Evolutionary conservation across 352 stramenopile genomes (phyloP).

Genomic region (Globisporangium radiosum): DNA sequence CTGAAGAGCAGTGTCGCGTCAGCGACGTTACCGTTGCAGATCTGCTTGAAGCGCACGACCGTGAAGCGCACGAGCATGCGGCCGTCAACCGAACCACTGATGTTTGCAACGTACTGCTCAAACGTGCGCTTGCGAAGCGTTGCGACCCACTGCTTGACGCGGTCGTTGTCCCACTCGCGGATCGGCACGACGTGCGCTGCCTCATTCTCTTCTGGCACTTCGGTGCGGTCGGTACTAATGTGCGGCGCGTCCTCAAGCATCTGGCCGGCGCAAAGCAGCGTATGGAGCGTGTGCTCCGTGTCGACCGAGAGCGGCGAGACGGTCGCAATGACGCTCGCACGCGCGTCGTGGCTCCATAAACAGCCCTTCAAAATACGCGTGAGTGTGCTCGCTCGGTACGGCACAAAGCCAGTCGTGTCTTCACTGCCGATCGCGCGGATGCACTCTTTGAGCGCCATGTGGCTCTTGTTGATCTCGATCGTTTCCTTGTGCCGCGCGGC

Average conservation of each 20-base stretch:
- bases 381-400: conserved; percentile 62
- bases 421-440: conserved; percentile 61
- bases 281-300: conserved; percentile 76
- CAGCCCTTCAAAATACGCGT: conserved; percentile 75
- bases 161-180: conserved; percentile 57
- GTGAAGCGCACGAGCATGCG: too few species aligned
- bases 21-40: too few species aligned
- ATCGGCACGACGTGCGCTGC: conserved; percentile 8
- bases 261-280: conserved; percentile 54
- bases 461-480: conserved; percentile 83
- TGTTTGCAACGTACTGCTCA: conserved; percentile 28
- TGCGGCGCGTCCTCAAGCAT: conserved; percentile 56
- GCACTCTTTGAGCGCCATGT: conserved; percentile 78
- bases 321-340: conserved; percentile 62
- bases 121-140: conserved; percentile 41
- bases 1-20: too few species aligned
- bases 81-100: too few species aligned
- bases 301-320: conserved; percentile 68
- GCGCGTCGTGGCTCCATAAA: conserved; percentile 49
- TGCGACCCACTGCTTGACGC: conserved; percentile 46
- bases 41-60: too few species aligned
- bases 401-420: conserved; percentile 49
- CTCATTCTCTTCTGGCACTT: too few species aligned
- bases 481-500: conserved; percentile 50
- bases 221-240: conserved; percentile 32